Base-by-base conservation (phyloP, 371 early-diverging fungal genomes). In the Circinella minor region DNA sequence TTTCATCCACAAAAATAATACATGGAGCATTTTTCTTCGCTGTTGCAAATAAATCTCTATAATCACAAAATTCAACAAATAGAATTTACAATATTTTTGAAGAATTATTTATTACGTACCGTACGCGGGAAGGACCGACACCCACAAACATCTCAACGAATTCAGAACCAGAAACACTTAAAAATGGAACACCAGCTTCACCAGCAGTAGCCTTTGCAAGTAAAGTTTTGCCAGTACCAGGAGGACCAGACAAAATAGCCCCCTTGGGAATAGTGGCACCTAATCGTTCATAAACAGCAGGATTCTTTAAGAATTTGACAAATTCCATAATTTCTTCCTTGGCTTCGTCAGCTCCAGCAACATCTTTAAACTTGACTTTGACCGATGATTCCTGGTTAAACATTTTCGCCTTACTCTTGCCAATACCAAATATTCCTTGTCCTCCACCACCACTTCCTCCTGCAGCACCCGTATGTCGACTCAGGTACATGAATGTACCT, bases 301-400 rank as follows among this genome's bases (percentile, higher is more conserved):
- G 99, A 75, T 99, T 94, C 81, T 99, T 99, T 65, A 99, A 84
- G 76, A 99, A 98, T 81, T 99, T 99, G 67, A 99, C 99, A 92
- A 99, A 98, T 86, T 99, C 99, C 96, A 99, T 99, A 70, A 99
- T 99, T 83, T 99, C 99, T 70, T 97, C 95, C 81, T 99, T 99
- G 71, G 99, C 99, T 77, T 95, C 95, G 80, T 99, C 99, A 84
- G 99, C 95, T 36, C 99, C 99, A 5, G 99, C 99, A 1, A 99
- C 99, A 82, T 99, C 99, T 86, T 98, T 98, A 82, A 99, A 99
- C 74, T 93, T 94, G 69, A 98, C 93, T 68, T 95, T 89, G 65
- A 98, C 93, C 48, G 95, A 93, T 3, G 94, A 94, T 77, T 99
- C 98, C 77, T 96, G 95, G 85, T 98, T 99, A 85, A 91, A 99